Evolutionary conservation across 768 basidiomycete species (phyloP), one percentile per base, ranked within the genome.

Genomic region (Lentinula raphanica): DNA sequence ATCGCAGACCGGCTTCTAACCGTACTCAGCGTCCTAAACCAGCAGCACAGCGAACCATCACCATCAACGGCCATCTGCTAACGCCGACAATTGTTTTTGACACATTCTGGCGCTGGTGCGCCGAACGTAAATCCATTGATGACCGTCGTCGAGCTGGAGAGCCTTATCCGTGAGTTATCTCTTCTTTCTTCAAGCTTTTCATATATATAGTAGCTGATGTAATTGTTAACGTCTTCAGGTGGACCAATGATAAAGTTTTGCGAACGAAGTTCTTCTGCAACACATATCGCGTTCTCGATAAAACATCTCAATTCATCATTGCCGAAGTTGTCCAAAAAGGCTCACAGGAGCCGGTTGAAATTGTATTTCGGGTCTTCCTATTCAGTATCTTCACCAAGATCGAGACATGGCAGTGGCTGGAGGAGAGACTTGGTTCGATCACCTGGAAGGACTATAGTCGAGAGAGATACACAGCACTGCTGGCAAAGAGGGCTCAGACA

Each of bases 361-460:
- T 89, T 54, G 78, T 81, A 23, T 92, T 92, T 62, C 86, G 90
- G 45, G 79, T 92, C 57, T 59, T 78, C 17, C 74, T 92, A 39
- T 92, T 88, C 76, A 86, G 85, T 64, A 74, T 74, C 12, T 92
- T 87, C 73, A 88, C 85, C 62, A 83, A 72, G 62, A 84, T 87
- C 44, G 81, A 81, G 58, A 92, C 90, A 8, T 92, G 87, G 82
- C 80, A 88, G 66, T 70, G 78, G 17, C 73, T 92, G 27, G 72
- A 73, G 49, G 57, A 68, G 8, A 67, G 79, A 3, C 72, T 90
- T 23, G 81, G 85, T 15, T 75, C 79, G 13, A 74, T 86, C 50
- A 87, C 80, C 38, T 92, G 86, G 87, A 65, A 71, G 48, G 70
- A 71, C 15, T 92, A 84, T 64, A 68, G 81, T 58, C 76, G 82